phyloP scores from a whole-genome alignment of 1,284 basidiomycete genomes.

The Ceratobasidium sp. region DNA sequence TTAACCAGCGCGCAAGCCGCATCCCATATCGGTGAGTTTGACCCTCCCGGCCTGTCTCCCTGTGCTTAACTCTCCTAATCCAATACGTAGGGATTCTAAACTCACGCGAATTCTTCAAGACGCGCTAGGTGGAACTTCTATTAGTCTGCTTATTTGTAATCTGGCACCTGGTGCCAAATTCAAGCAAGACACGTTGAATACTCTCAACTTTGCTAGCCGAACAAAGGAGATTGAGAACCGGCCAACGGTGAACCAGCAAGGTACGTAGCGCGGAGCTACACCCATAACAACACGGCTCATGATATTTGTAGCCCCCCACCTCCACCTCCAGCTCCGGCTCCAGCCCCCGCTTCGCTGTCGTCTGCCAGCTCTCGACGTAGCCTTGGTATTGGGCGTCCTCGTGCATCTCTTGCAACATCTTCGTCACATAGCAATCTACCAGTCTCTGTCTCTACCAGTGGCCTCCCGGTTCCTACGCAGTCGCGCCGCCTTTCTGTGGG shows the following conservation, averaged over 20 bases:
- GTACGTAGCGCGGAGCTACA: conserved; percentile 72
- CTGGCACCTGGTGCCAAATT: conserved; percentile 80
- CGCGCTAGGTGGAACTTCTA: conserved; percentile 76
- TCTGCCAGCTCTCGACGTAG: conserved; percentile 45
- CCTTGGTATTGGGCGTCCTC: conserved; percentile 42
- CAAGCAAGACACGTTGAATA: conserved; percentile 81
- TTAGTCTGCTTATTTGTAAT: conserved; percentile 82
- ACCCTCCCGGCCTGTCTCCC: conserved; percentile 65
- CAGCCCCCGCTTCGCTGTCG: conserved; percentile 54
- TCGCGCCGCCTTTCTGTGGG: conserved; percentile 30
- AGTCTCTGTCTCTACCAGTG: conserved; percentile 32
- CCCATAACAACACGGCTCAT: conserved; percentile 57
- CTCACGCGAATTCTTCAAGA: conserved; percentile 96
- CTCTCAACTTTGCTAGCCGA: conserved; percentile 78
- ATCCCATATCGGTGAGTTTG: conserved; percentile 87
- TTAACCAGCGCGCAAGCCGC: conserved; percentile 74
- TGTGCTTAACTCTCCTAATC: not conserved
- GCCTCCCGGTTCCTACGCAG: not conserved
- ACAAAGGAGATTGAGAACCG: conserved; percentile 83
- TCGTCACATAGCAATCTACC: conserved; percentile 35
- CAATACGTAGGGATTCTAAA: conserved; percentile 98
- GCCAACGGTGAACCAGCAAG: conserved; percentile 73
- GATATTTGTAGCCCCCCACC: conserved; percentile 64
- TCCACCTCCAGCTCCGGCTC: conserved; percentile 52
- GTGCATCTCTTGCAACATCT: conserved; percentile 38